phyloP scores from a whole-genome alignment of 768 basidiomycete genomes.

The Suillus fuscotomentosus region DNA sequence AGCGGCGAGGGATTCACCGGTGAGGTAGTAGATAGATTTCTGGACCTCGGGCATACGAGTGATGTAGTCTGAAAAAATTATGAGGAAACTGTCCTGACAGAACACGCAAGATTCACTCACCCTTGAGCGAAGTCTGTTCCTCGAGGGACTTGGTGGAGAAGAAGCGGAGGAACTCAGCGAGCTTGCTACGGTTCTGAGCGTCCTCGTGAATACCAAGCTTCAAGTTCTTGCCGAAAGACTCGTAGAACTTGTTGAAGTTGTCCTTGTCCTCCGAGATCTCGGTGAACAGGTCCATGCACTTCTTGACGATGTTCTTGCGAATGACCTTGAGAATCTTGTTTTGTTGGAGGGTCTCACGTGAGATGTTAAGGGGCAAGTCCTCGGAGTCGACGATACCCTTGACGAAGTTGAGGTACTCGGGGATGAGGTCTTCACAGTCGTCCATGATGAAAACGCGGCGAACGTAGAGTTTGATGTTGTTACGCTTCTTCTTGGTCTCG shows the following conservation, averaged over 20 bases:
- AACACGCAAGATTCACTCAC: constrained; percentile 38
- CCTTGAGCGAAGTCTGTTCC: constrained; percentile 92
- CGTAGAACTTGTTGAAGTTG: constrained; percentile 95
- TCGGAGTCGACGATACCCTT: constrained; percentile 99
- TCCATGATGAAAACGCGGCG: constrained; percentile 99
- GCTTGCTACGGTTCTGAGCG: constrained; percentile 97
- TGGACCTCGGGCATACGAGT: constrained; percentile 99
- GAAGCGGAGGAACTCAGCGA: constrained; percentile 99
- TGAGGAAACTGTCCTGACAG: background rate
- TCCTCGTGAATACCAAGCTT: constrained; percentile 99
- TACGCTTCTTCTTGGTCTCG: constrained; percentile 99
- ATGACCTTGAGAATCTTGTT: constrained; percentile 99
- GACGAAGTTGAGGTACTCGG: constrained; percentile 99
- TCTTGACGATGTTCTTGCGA: constrained; percentile 99
- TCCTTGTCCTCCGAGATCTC: constrained; percentile 99
- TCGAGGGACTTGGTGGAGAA: constrained; percentile 92
- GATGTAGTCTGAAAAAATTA: constrained; percentile 75
- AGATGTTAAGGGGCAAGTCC: constrained; percentile 99
- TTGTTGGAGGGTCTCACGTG: constrained; percentile 98
- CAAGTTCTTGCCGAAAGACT: constrained; percentile 98
- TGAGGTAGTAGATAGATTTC: constrained; percentile 99
- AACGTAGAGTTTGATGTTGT: constrained; percentile 99
- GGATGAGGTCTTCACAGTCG: constrained; percentile 98
- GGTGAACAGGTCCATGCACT: constrained; percentile 88
- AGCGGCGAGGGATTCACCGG: constrained; percentile 92